phyloP scores from a whole-genome alignment of 2,329 filamentous ascomycete species.

The Alternaria longipes region DNA sequence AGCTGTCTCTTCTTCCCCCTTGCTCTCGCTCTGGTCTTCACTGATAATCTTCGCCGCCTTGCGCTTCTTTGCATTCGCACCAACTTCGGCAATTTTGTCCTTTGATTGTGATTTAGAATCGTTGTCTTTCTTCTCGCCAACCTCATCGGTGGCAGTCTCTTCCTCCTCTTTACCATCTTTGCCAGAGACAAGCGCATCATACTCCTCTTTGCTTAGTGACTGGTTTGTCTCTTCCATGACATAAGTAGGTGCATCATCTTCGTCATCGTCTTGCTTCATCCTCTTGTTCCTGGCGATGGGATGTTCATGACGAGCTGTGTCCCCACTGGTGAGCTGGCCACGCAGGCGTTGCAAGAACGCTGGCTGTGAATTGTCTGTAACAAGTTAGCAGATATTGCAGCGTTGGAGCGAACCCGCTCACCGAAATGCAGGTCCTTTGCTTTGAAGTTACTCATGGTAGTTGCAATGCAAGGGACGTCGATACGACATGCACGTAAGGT shows the following conservation, averaged over 20 bases:
- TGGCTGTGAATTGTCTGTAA: constrained; percentile 61
- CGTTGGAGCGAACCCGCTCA: constrained; percentile 15
- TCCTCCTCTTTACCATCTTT: constrained; percentile 33
- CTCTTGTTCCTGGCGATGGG: constrained; percentile 56
- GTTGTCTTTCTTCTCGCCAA: constrained; percentile 10
- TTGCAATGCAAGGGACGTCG: constrained; percentile 11
- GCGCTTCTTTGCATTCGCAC: constrained; percentile 47
- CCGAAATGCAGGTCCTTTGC: constrained; percentile 76
- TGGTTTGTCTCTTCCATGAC: constrained; percentile 77
- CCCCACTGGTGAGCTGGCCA: constrained; percentile 63
- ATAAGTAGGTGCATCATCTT: constrained; percentile 78
- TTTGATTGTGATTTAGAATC: constrained; percentile 27
- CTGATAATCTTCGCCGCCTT: constrained; percentile 50
- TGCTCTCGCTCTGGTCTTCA: constrained; percentile 37
- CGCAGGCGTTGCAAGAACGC: constrained; percentile 59
- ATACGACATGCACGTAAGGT: constrained; percentile 6
- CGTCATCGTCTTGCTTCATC: constrained; percentile 68
- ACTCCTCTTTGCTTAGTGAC: constrained; percentile 63
- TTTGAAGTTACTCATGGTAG: constrained; percentile 63
- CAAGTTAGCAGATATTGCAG: constrained; percentile 47
- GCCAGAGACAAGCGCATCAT: constrained; percentile 54
- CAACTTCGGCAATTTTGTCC: constrained; percentile 47
- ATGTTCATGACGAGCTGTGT: constrained; percentile 57
- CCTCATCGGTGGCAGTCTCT: constrained; percentile 13
- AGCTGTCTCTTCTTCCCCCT: constrained; percentile 19